Percentiles rank a stretch among this genome's conserved stretches.
These are phyloP conservation scores for Ceratocystis ficicola DNA, from an alignment of 2,329 filamentous ascomycete species.

Conservation along the genomic window DNA sequence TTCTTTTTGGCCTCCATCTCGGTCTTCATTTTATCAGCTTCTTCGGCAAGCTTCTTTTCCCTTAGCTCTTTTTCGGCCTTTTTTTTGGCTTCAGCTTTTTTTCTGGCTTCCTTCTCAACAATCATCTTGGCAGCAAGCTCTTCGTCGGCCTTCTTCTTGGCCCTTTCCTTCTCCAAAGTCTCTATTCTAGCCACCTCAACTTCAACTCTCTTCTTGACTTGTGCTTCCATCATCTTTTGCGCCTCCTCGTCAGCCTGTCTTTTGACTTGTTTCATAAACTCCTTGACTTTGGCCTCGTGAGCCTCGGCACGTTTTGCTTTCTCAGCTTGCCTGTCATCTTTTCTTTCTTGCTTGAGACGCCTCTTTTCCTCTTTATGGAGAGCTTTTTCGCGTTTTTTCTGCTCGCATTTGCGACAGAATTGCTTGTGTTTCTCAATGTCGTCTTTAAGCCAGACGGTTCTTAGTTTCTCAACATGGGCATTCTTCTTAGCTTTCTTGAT, in stretches of 20 bases:
- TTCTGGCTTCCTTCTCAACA: not conserved
- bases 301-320: not conserved
- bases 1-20: not conserved
- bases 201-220: slow-evolving; percentile 1
- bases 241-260: not conserved
- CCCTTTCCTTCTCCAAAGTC: not conserved
- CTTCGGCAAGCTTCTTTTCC: not conserved
- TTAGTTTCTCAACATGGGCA: not conserved
- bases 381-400: not conserved
- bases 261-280: not conserved
- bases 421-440: not conserved
- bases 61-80: not conserved
- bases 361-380: not conserved
- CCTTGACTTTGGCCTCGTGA: not conserved
- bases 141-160: not conserved
- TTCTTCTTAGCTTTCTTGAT: not conserved
- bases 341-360: not conserved
- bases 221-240: not conserved
- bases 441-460: not conserved
- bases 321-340: not conserved
- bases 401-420: not conserved
- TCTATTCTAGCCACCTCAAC: not conserved
- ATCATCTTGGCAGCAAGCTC: not conserved
- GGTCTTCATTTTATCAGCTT: not conserved
- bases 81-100: not conserved